A percentile compares a stretch with the other conserved stretches of the same genome.
Conservation (phyloP, 345 rosid genomes). For the Eucalyptus rudis region DNA sequence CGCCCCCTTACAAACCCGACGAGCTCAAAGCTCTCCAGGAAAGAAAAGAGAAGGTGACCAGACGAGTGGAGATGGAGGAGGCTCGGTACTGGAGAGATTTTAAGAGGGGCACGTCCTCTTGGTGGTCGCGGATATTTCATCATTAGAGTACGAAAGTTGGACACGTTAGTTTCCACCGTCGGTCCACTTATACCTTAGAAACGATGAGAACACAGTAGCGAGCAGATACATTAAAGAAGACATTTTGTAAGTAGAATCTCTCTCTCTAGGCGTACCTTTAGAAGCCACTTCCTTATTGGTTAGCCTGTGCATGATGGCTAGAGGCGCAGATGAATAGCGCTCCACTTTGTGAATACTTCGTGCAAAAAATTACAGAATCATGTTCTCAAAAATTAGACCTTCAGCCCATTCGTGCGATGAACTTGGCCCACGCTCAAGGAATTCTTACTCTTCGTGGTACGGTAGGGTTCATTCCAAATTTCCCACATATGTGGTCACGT, state of each 20-base stretch:
- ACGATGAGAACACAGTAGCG: background rate
- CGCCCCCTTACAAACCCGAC: conserved; percentile 47
- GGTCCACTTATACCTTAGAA: background rate
- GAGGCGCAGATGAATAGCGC: background rate
- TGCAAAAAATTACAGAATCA: background rate
- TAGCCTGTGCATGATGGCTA: background rate
- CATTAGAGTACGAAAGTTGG: background rate
- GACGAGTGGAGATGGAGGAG: conserved; percentile 24
- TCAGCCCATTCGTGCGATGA: background rate
- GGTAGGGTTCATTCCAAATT: background rate
- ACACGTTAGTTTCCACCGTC: background rate
- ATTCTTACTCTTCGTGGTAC: background rate
- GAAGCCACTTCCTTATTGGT: background rate
- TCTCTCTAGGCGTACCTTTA: background rate
- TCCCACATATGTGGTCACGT: background rate
- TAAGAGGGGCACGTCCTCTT: background rate
- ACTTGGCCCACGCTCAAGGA: background rate
- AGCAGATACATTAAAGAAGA: background rate
- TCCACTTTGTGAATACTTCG: background rate
- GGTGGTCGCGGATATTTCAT: background rate
- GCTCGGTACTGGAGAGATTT: conserved; percentile 22
- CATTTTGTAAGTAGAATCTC: background rate
- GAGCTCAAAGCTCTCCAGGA: conserved; percentile 6
- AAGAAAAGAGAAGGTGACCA: conserved; percentile 7
- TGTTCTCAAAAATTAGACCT: background rate